phyloP scores from a whole-genome alignment of 495 filamentous ascomycete genomes.

The Xylaria sp. region DNA sequence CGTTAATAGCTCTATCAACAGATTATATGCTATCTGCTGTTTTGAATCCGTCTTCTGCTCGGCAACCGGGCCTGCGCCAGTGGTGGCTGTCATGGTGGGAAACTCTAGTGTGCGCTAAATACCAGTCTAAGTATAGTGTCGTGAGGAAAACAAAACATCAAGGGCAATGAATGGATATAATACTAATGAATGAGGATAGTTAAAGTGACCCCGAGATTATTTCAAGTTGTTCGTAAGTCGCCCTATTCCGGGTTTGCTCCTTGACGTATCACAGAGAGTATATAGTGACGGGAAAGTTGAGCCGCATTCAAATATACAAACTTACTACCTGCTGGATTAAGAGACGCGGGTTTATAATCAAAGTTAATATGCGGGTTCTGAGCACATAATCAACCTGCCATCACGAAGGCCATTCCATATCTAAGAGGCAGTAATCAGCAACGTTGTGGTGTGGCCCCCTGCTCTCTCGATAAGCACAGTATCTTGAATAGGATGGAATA shows the following conservation, averaged over 20 bases:
- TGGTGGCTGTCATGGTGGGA: constrained; percentile 10
- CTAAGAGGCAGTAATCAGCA: constrained; percentile 17
- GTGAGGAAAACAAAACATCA: background rate
- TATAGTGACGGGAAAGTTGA: background rate
- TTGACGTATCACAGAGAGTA: constrained; percentile 2
- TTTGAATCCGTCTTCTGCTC: constrained; percentile 17
- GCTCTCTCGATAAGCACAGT: constrained; percentile 10
- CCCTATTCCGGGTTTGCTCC: background rate
- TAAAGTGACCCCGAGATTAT: background rate
- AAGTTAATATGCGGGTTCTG: background rate
- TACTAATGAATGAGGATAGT: background rate
- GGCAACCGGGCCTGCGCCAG: background rate
- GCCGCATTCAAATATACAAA: background rate
- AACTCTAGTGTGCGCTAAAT: background rate
- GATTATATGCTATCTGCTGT: constrained; percentile 25
- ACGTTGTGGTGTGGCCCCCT: background rate
- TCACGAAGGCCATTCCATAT: background rate
- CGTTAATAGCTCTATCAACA: constrained; percentile 27
- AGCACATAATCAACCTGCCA: constrained; percentile 8
- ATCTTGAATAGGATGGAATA: background rate
- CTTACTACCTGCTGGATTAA: background rate
- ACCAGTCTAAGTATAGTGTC: background rate
- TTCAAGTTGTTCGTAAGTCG: background rate
- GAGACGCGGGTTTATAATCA: background rate
- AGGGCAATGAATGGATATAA: background rate